These are phyloP conservation scores for Apiospora koreana DNA, from an alignment of 2,329 filamentous ascomycete genomes.

Conservation along the genomic window DNA sequence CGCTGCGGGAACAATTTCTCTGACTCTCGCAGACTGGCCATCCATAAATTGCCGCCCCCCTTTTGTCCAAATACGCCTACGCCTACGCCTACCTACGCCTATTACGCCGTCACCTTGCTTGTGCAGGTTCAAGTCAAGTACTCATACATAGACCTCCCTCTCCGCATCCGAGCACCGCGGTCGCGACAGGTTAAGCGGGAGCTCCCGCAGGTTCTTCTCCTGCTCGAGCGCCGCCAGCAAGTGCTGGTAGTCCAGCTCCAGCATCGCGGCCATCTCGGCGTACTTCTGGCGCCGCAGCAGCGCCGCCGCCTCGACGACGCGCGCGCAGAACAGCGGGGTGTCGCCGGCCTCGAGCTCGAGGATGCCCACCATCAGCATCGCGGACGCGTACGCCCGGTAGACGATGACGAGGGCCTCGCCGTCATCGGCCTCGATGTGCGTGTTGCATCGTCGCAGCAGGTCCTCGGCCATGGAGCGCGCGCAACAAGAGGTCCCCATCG, in stretches of 20 bases:
- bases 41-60: too few relatives aligned
- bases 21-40: too few relatives aligned
- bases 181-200: background rate
- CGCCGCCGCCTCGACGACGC: background rate
- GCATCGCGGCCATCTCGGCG: background rate
- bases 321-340: background rate
- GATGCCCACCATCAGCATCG: constrained; percentile 2
- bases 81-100: too few relatives aligned
- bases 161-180: constrained; percentile 4
- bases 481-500: background rate
- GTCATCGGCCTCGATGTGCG: background rate
- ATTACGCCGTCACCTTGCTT: too few relatives aligned
- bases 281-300: background rate
- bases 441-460: background rate
- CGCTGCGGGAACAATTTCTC: too few relatives aligned
- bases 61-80: background rate
- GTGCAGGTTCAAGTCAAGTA: background rate
- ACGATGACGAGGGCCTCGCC: background rate
- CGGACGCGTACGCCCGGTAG: background rate
- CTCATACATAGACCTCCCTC: background rate
- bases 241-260: background rate
- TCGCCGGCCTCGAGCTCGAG: background rate
- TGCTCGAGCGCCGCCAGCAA: background rate
- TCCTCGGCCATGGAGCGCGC: background rate
- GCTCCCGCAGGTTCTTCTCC: background rate